Percentiles rank a stretch among this genome's conserved stretches.
Evolutionary conservation across 257 asterid species (phyloP).

Genomic region (Nicotiana undulata): DNA sequence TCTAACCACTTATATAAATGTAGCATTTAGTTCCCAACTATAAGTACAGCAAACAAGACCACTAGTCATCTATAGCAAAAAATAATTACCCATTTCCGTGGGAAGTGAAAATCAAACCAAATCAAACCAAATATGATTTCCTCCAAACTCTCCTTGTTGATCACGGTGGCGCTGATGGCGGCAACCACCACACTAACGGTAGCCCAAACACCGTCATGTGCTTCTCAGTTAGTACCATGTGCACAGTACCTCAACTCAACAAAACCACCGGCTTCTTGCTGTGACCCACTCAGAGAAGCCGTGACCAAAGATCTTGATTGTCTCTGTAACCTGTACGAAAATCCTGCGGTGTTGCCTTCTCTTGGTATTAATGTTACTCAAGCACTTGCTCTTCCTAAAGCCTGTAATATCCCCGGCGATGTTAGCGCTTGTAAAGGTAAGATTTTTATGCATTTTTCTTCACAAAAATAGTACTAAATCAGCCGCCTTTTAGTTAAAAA

Average conservation of each 20-base stretch:
- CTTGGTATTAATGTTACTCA: constrained; percentile 31
- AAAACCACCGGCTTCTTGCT: constrained; percentile 27
- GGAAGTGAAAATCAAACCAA: neutral
- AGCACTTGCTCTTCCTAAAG: constrained; percentile 34
- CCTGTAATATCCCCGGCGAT: constrained; percentile 25
- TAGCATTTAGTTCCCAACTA: neutral
- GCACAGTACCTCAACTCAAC: constrained; percentile 28
- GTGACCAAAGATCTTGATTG: constrained; percentile 36
- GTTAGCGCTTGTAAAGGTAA: constrained; percentile 32
- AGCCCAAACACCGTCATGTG: constrained; percentile 32
- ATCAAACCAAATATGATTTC: constrained; percentile 9
- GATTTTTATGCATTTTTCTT: no score
- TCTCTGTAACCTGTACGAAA: constrained; percentile 28
- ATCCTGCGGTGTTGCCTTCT: constrained; percentile 3
- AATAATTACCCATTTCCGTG: neutral
- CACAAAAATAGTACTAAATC: no score
- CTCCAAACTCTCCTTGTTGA: neutral
- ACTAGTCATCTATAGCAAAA: neutral
- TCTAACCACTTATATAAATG: neutral
- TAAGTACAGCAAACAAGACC: neutral
- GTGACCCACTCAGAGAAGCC: constrained; percentile 28
- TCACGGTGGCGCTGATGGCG: constrained; percentile 18
- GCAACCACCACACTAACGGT: constrained; percentile 8
- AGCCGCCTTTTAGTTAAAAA: no score
- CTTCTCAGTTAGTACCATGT: constrained; percentile 24